Percentiles rank a stretch among this genome's conserved stretches.
These are phyloP conservation scores for Exophiala dermatitidis DNA, from an alignment of 2,329 filamentous ascomycete genomes.

Conservation along the genomic window DNA sequence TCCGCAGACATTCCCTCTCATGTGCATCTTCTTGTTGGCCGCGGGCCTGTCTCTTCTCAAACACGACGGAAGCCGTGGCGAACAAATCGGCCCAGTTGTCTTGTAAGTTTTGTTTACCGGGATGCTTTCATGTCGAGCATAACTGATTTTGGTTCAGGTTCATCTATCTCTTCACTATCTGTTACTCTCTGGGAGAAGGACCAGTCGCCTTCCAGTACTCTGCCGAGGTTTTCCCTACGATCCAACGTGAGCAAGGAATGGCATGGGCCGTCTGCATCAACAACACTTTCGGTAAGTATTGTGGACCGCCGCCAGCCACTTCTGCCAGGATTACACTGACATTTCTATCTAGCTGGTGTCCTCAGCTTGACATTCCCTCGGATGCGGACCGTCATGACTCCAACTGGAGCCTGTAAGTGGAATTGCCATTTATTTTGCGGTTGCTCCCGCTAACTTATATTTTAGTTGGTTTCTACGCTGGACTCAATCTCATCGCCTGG, in stretches of 20 bases:
- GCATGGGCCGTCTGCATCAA: conserved; percentile 39
- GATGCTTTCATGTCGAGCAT: background rate
- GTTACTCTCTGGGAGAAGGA: conserved; percentile 52
- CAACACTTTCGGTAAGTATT: conserved; percentile 32
- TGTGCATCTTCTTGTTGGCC: conserved; percentile 40
- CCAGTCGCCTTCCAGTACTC: conserved; percentile 59
- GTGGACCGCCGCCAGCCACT: conserved; percentile 57
- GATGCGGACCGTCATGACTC: conserved; percentile 42
- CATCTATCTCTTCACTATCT: conserved; percentile 36
- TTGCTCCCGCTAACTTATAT: background rate
- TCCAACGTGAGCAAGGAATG: conserved; percentile 38
- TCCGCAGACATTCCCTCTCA: conserved; percentile 56
- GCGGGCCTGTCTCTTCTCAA: conserved; percentile 32
- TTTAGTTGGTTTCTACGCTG: conserved; percentile 30
- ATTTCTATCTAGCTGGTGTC: conserved; percentile 41
- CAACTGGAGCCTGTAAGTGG: conserved; percentile 51
- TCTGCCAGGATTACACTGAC: conserved; percentile 43
- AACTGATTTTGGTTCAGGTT: background rate
- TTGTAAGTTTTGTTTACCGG: conserved; percentile 20
- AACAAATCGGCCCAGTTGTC: conserved; percentile 32
- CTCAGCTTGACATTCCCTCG: conserved; percentile 49
- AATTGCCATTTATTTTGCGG: conserved; percentile 43
- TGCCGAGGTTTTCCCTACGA: conserved; percentile 50
- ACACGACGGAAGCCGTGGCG: conserved; percentile 19
- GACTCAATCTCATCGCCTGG: conserved; percentile 42